Base-by-base conservation (phyloP, 2,329 filamentous ascomycete species). In the Aureobasidium sp. region DNA sequence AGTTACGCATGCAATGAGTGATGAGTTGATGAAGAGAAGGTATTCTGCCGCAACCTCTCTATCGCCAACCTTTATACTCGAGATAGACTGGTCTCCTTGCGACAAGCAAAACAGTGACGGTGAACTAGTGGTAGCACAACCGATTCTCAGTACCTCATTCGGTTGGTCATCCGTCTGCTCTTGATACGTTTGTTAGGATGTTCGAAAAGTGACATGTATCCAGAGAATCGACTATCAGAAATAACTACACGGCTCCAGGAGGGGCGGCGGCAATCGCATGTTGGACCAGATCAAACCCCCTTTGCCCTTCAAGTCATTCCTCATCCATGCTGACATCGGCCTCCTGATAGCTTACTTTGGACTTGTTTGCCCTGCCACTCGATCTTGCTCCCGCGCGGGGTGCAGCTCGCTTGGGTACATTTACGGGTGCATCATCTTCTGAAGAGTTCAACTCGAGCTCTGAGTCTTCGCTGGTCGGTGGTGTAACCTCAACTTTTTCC, bases 401-500 rank as follows among this genome's bases (percentile, higher is more conserved):
- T 4, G 55, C 55, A 29, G 56, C 9, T 47, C 60, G 46, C 24
- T 60, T 60, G 13, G 43, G 39, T 20, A 15, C 53, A n/a, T 17
- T 24, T 9, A 15, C 32, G 8, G 57, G 34, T 10, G 34, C 57
- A 12, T 60, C 57, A 7, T 60, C 57, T 32, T 60, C 57, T 41
- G 29, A 47, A 2, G 64, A 63, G 63, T 74, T 73, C 65, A 78
- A 72, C 57, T 70, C 70, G 46, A 73, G 72, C 15, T 71, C 71
- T 13, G 69, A 69, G 15, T 75, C 73, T 48, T 73, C 70, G 52
- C 74, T 74, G 13, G 73, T 67, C 61, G 73, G 76, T 20, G 78
- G 78, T 36, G 77, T 79, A 52, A 74, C 73, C n/a, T 73, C 76
- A 32, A 67, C 68, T 63, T 75, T 77, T 46, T 69, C 69, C 44